Evolutionary conservation across 805 yeast species (phyloP), one percentile per base, ranked within the genome.

Genomic region (Sungouiella blattae): DNA sequence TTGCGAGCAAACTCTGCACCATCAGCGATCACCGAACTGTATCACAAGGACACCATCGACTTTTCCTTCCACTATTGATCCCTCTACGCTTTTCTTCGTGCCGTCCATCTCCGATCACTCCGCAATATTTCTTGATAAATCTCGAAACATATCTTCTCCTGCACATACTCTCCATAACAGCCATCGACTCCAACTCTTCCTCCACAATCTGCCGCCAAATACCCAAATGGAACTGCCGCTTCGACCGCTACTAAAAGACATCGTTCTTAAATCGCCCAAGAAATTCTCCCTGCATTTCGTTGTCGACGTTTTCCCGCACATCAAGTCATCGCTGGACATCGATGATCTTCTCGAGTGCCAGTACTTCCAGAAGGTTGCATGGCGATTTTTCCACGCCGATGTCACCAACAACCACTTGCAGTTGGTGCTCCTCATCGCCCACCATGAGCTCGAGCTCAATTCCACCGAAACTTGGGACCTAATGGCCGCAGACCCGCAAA

Each of bases 301-400:
- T 7, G 24, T 48, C 3, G 46, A 45, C n/a, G 33, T 43, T 11
- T 29, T 35, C 26, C 3, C 30, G 26, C 32, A 33, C 11, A 28
- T 42, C 26, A 13, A 20, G 12, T 20, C 40, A 5, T 14, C 27
- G 12, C 17, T 27, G 13, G 30, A 31, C 22, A 33, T 47, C 17
- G 36, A 33, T 11, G 41, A 44, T 32, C 14, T 45, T 12, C 13
- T 40, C 7, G 29, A 31, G 6, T 34, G 59, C 1, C 46, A 39
- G 14, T 61, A 50, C 40, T 52, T 63, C 23, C 32, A 43, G 13
- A 42, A 50, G n/a, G 58, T 62, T 16, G 51, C 68, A 11, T 74
- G 77, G 78, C 57, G 55, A 9, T 43, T 52, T 27, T 68, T 69
- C 38, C 62, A 63, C 32, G 53, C 52, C 8, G 73, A 70, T 38